Evolutionary conservation across 768 basidiomycete species (phyloP).

Genomic region (Asterophora lycoperdoides): DNA sequence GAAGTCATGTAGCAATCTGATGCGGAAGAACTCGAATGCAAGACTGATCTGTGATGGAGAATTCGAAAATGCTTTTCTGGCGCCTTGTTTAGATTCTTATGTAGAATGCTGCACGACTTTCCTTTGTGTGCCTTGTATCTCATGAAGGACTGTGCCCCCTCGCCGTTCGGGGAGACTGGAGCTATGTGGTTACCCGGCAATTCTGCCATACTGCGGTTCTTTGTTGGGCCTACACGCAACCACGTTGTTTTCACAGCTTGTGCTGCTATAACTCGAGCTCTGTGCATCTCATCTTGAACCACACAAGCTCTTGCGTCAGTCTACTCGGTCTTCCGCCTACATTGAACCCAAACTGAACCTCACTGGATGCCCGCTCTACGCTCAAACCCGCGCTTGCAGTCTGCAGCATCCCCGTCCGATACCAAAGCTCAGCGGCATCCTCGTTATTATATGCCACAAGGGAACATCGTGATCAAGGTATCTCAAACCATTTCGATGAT

Average conservation of each 20-base stretch:
- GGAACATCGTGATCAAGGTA: slow-evolving; percentile 31
- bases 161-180: no score
- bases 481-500: not conserved
- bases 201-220: not conserved
- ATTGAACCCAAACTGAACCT: not conserved
- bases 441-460: slow-evolving; percentile 26
- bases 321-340: not conserved
- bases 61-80: no score
- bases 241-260: slow-evolving; percentile 1
- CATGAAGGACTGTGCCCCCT: no score
- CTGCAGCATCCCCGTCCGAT: not conserved
- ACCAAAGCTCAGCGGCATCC: slow-evolving; percentile 18
- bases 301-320: not conserved
- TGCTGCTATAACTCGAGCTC: not conserved
- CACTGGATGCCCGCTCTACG: slow-evolving; percentile 1
- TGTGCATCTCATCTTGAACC: not conserved
- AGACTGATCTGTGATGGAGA: no score
- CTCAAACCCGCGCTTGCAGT: not conserved
- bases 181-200: no score
- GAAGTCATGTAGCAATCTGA: no score
- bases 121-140: no score
- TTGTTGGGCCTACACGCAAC: slow-evolving; percentile 5
- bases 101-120: no score
- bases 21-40: no score
- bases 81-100: no score